A percentile compares a stretch with the other conserved stretches of the same genome.
Evolutionary conservation across 257 asterid genomes (phyloP).

Genomic region (Cynanchum wilfordii): DNA sequence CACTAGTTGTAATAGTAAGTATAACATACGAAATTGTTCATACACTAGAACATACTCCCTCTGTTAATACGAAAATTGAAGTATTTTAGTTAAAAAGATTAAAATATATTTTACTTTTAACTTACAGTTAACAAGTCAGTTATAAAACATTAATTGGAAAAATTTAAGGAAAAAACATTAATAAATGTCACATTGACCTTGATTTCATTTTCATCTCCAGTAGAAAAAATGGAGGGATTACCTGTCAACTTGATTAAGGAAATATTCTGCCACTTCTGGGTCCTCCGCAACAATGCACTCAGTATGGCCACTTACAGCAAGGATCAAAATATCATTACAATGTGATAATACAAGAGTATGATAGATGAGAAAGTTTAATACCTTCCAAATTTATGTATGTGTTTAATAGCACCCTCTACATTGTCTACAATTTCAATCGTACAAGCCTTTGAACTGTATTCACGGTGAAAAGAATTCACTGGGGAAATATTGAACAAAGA

Average conservation of each 20-base stretch:
- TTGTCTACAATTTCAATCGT: constrained; percentile 54
- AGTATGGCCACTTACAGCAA: constrained; percentile 30
- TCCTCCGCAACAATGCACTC: constrained; percentile 33
- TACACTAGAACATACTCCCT: background rate
- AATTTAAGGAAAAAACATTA: too few species aligned
- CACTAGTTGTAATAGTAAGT: background rate
- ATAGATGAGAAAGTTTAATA: constrained; percentile 9
- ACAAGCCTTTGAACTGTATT: constrained; percentile 53
- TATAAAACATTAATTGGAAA: too few species aligned
- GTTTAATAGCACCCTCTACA: constrained; percentile 43
- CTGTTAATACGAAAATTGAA: background rate
- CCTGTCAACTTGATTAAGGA: constrained; percentile 59
- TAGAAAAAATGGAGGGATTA: background rate
- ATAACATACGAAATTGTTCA: background rate
- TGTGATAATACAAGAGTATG: constrained; percentile 4
- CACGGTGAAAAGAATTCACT: constrained; percentile 44
- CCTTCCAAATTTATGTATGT: constrained; percentile 56
- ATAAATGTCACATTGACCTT: too few species aligned
- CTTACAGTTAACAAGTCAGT: too few species aligned
- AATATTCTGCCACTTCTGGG: constrained; percentile 22
- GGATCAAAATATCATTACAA: background rate
- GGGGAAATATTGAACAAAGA: constrained; percentile 27
- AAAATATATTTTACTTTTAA: too few species aligned
- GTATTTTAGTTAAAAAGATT: too few species aligned
- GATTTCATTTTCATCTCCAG: too few species aligned